Evolutionary conservation across 192 early-diverging fungal species (phyloP).

Genomic region (Geosiphon pyriformis): DNA sequence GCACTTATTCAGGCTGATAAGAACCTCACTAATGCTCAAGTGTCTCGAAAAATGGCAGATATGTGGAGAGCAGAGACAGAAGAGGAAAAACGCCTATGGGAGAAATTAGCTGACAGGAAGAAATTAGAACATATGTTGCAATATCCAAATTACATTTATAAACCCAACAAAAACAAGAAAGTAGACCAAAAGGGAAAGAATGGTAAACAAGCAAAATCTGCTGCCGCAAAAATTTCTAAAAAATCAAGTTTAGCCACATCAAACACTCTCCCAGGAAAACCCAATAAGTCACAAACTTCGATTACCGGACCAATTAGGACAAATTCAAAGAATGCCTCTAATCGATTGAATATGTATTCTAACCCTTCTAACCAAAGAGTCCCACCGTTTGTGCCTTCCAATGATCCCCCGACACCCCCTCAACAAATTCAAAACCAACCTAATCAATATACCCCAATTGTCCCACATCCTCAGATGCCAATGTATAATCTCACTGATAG

Average conservation of each 20-base stretch:
- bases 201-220: neutral
- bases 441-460: neutral
- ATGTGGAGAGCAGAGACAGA: constrained; percentile 22
- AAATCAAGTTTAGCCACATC: neutral
- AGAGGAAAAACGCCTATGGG: constrained; percentile 13
- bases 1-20: constrained; percentile 17
- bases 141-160: constrained; percentile 24
- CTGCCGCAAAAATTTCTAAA: neutral
- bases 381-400: neutral
- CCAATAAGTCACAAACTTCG: neutral
- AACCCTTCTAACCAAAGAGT: neutral
- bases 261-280: neutral
- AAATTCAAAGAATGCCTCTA: too few species aligned
- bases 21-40: constrained; percentile 21
- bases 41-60: constrained; percentile 19
- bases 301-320: constrained; percentile 7
- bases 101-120: constrained; percentile 20
- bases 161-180: constrained; percentile 22
- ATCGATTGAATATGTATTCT: neutral
- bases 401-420: neutral
- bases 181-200: constrained; percentile 13
- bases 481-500: neutral
- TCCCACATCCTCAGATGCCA: neutral
- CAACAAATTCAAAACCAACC: neutral
- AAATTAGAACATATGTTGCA: constrained; percentile 19